A percentile compares a stretch with the other conserved stretches of the same genome.
These are phyloP conservation scores for Claviceps sp. DNA, from an alignment of 2,329 filamentous ascomycete species.

Conservation along the genomic window DNA sequence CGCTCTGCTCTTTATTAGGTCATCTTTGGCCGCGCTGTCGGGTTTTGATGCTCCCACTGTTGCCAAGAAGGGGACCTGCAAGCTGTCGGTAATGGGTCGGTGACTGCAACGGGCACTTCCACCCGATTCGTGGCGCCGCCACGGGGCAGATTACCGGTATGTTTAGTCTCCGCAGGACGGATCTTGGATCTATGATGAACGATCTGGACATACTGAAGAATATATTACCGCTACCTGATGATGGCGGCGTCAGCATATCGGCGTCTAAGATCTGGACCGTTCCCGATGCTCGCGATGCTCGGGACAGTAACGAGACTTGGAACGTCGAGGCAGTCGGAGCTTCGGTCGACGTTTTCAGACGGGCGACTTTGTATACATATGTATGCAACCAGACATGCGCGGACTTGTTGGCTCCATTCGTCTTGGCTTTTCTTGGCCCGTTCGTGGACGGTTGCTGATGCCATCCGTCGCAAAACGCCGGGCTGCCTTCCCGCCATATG, in stretches of 20 bases:
- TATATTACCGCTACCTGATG: not conserved
- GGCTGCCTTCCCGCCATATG: not conserved
- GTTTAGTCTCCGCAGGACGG: too few species aligned
- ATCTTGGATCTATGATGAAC: too few species aligned
- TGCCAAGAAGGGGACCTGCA: not conserved
- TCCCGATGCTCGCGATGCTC: too few species aligned
- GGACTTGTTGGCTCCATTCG: not conserved
- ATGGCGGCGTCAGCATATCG: not conserved
- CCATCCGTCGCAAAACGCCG: not conserved
- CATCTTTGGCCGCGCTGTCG: not conserved
- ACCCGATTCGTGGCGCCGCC: not conserved
- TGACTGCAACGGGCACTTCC: not conserved
- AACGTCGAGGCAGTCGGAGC: too few species aligned
- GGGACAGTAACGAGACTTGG: too few species aligned
- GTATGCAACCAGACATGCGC: not conserved
- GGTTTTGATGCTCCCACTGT: not conserved
- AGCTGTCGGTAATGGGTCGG: slow-evolving; percentile 4
- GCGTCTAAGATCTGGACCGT: too few species aligned
- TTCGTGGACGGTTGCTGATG: not conserved
- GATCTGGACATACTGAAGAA: too few species aligned
- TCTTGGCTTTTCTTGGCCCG: not conserved
- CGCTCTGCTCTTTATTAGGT: not conserved
- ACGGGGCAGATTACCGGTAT: not conserved
- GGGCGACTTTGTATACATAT: not conserved
- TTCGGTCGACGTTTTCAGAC: not conserved